Percentiles rank a stretch among this genome's conserved stretches.
Conservation (phyloP, 768 basidiomycete species). For the Mycena galopus region DNA sequence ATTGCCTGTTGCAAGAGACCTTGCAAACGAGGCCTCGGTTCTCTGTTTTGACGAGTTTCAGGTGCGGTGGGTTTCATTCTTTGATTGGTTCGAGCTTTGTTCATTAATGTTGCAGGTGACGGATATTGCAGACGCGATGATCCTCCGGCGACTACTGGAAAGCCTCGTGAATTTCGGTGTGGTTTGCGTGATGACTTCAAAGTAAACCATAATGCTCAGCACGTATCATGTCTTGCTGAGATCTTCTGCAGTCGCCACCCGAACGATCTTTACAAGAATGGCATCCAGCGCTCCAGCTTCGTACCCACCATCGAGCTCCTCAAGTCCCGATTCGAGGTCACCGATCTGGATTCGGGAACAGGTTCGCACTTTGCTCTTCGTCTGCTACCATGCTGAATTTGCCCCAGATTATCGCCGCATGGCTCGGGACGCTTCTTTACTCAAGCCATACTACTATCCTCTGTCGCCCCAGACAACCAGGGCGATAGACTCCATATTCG, state of each 20-base stretch:
- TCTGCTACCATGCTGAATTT: conserved; percentile 13
- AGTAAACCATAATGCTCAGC: conserved; percentile 66
- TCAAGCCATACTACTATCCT: conserved; percentile 83
- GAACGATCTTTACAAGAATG: conserved; percentile 97
- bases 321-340: conserved; percentile 87
- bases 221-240: conserved; percentile 2
- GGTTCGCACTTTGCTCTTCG: conserved; percentile 60
- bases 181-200: conserved; percentile 96
- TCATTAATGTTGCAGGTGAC: conserved; percentile 71
- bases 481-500: conserved; percentile 65
- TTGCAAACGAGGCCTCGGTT: conserved; percentile 87
- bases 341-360: conserved; percentile 95
- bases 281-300: conserved; percentile 96
- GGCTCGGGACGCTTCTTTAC: conserved; percentile 92
- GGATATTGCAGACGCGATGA: conserved; percentile 99
- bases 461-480: conserved; percentile 83
- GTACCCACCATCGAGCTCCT: conserved; percentile 94
- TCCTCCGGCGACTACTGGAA: conserved; percentile 90
- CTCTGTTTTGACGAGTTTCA: conserved; percentile 99
- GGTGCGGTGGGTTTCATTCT: conserved; percentile 57
- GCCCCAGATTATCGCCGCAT: conserved; percentile 91
- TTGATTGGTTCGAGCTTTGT: neutral
- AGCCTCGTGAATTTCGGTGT: conserved; percentile 89
- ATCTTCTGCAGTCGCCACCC: conserved; percentile 87
- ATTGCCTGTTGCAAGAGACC: conserved; percentile 85